phyloP scores from a whole-genome alignment of 2,329 filamentous ascomycete species.

The Penicillium sp. region DNA sequence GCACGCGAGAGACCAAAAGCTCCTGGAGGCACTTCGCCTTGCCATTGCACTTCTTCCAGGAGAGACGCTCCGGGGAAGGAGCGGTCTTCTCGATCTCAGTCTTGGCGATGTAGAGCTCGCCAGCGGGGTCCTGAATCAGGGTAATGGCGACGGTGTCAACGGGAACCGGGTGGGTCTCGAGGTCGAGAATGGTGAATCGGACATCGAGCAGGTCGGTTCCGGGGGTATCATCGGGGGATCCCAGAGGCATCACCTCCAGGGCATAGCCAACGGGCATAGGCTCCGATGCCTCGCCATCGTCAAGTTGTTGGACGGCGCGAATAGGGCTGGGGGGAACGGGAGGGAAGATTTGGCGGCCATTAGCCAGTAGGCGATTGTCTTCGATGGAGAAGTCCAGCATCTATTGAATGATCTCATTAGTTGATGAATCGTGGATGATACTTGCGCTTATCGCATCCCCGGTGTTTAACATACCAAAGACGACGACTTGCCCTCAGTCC shows the following conservation, averaged over 20 bases:
- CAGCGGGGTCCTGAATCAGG: conserved; percentile 44
- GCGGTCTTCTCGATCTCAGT: conserved; percentile 47
- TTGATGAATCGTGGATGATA: conserved; percentile 4
- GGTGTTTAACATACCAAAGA: conserved; percentile 41
- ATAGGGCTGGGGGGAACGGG: conserved; percentile 40
- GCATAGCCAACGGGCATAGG: conserved; percentile 52
- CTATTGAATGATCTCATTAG: conserved; percentile 26
- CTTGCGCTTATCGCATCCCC: background rate
- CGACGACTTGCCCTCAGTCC: conserved; percentile 44
- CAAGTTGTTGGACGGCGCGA: conserved; percentile 42
- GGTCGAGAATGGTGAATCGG: conserved; percentile 54
- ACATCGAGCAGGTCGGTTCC: conserved; percentile 45
- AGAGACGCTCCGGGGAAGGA: conserved; percentile 42
- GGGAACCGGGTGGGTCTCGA: conserved; percentile 51
- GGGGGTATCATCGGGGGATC: conserved; percentile 38
- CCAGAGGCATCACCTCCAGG: conserved; percentile 46
- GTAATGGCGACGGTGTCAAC: conserved; percentile 52
- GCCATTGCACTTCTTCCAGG: conserved; percentile 52
- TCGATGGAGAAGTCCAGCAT: conserved; percentile 46
- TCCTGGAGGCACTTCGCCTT: conserved; percentile 47
- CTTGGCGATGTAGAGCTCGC: conserved; percentile 47
- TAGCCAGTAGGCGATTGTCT: conserved; percentile 44
- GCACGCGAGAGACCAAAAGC: conserved; percentile 49
- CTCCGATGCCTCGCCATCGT: conserved; percentile 45
- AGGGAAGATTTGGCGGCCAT: conserved; percentile 49